A percentile compares a stretch with the other conserved stretches of the same genome.
phyloP scores from a whole-genome alignment of 495 filamentous ascomycete species.

The Penicillium silybi region DNA sequence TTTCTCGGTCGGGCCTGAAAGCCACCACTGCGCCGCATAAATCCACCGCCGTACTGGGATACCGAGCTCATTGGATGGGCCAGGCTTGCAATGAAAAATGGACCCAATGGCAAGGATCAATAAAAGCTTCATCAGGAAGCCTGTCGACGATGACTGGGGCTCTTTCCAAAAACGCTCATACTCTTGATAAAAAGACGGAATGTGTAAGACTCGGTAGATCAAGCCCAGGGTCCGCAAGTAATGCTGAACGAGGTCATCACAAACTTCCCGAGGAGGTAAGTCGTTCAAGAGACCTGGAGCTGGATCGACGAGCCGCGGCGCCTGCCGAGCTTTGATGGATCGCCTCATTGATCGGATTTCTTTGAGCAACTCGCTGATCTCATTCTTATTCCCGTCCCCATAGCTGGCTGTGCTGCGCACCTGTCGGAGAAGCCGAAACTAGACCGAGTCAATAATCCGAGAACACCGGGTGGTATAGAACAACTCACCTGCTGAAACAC shows the following conservation, averaged over 20 bases:
- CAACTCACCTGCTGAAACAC: conserved; percentile 34
- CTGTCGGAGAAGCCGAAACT: conserved; percentile 16
- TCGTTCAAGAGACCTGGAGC: conserved; percentile 12
- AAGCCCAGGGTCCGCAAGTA: conserved; percentile 40
- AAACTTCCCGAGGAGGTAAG: conserved; percentile 13
- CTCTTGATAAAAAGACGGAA: conserved; percentile 50
- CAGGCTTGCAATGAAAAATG: conserved; percentile 26
- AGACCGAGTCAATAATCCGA: not conserved
- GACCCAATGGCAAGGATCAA: conserved; percentile 46
- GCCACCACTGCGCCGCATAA: conserved; percentile 51
- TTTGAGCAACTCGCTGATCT: conserved; percentile 27
- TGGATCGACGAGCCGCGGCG: conserved; percentile 11
- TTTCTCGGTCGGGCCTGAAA: conserved; percentile 46
- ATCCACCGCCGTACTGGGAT: conserved; percentile 42
- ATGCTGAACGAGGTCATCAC: conserved; percentile 26
- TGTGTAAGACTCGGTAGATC: conserved; percentile 52
- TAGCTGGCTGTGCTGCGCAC: conserved; percentile 8
- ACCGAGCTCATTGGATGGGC: conserved; percentile 23
- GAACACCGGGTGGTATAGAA: not conserved
- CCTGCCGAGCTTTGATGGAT: conserved; percentile 17
- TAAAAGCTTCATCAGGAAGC: conserved; percentile 32
- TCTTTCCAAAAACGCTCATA: conserved; percentile 44
- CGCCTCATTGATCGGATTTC: conserved; percentile 21
- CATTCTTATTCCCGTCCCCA: conserved; percentile 5
- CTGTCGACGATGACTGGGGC: conserved; percentile 23